These are phyloP conservation scores for Calonectria pseudoreteaudii DNA, from an alignment of 2,329 filamentous ascomycete genomes.

Conservation along the genomic window DNA sequence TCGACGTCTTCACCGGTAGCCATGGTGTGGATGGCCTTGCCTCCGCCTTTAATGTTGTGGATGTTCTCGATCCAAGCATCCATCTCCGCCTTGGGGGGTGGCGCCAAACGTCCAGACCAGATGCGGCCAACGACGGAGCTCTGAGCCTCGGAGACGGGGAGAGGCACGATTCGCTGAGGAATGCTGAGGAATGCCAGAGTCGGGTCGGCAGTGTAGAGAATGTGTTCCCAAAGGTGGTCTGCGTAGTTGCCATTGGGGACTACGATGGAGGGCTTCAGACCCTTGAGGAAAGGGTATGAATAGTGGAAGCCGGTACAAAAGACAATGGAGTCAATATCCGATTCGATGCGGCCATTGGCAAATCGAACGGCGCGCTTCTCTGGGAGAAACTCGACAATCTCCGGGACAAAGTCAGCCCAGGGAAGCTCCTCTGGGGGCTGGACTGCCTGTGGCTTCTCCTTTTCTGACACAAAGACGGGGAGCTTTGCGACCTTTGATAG, in stretches of 20 bases:
- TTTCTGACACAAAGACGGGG: slow-evolving; percentile 69
- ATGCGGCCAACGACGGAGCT: slow-evolving; percentile 74
- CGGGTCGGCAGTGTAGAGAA: slow-evolving; percentile 74
- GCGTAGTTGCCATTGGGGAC: slow-evolving; percentile 71
- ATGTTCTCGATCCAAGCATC: slow-evolving; percentile 67
- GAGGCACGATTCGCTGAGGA: slow-evolving; percentile 77
- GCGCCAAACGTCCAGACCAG: slow-evolving; percentile 69
- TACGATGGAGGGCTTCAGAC: slow-evolving; percentile 60
- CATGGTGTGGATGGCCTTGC: slow-evolving; percentile 55
- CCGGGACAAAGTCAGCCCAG: slow-evolving; percentile 51
- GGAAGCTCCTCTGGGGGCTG: slow-evolving; percentile 40
- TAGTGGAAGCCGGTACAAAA: slow-evolving; percentile 93
- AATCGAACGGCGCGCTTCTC: slow-evolving; percentile 69
- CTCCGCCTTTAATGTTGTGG: slow-evolving; percentile 62
- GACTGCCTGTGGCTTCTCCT: slow-evolving; percentile 44
- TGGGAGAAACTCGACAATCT: slow-evolving; percentile 60
- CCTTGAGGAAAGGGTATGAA: slow-evolving; percentile 76
- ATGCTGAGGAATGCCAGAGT: slow-evolving; percentile 75
- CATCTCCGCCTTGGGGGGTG: slow-evolving; percentile 70
- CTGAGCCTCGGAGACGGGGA: slow-evolving; percentile 77
- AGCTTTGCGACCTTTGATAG: slow-evolving; percentile 65
- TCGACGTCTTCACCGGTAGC: slow-evolving; percentile 65
- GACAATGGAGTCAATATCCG: slow-evolving; percentile 76
- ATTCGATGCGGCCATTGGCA: slow-evolving; percentile 70
- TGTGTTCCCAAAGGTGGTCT: slow-evolving; percentile 77